These are phyloP conservation scores for Chaetomiaceae sp. DNA, from an alignment of 2,329 filamentous ascomycete species.

Conservation along the genomic window DNA sequence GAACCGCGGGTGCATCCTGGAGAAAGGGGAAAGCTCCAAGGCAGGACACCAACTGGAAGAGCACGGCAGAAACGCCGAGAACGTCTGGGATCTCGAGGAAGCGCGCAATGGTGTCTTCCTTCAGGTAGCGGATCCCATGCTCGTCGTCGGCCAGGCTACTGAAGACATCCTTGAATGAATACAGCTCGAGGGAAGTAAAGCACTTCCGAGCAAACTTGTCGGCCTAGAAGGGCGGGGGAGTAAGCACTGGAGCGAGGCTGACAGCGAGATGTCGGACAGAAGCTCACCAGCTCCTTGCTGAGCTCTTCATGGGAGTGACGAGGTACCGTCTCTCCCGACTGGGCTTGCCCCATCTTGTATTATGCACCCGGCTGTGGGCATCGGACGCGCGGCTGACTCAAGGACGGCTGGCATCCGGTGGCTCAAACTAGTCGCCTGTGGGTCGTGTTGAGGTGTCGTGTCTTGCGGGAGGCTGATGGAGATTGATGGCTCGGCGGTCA, in stretches of 20 bases:
- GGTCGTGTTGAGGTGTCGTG: too few relatives aligned
- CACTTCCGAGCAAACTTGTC: constrained; percentile 61
- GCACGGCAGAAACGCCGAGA: constrained; percentile 57
- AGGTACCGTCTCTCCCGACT: constrained; percentile 41
- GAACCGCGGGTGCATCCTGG: constrained; percentile 60
- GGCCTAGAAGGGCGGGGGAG: constrained; percentile 37
- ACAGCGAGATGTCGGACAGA: neutral
- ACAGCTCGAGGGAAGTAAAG: constrained; percentile 65
- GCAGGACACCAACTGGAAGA: constrained; percentile 67
- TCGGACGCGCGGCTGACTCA: too few relatives aligned
- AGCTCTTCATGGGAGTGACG: constrained; percentile 47
- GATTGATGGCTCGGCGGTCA: too few relatives aligned
- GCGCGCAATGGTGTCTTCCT: constrained; percentile 62
- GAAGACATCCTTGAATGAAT: constrained; percentile 69
- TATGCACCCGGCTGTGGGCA: neutral
- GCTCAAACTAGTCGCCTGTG: too few relatives aligned
- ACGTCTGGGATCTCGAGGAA: constrained; percentile 70
- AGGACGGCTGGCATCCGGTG: too few relatives aligned
- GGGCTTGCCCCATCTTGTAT: constrained; percentile 43
- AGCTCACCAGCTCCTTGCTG: constrained; percentile 44
- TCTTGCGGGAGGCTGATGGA: too few relatives aligned
- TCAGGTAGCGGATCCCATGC: constrained; percentile 57
- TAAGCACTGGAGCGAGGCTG: neutral
- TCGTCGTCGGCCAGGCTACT: constrained; percentile 60
- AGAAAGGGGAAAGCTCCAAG: constrained; percentile 69